These are phyloP conservation scores for Quercus alba DNA, from an alignment of 306 rosid genomes.

Conservation along the genomic window DNA sequence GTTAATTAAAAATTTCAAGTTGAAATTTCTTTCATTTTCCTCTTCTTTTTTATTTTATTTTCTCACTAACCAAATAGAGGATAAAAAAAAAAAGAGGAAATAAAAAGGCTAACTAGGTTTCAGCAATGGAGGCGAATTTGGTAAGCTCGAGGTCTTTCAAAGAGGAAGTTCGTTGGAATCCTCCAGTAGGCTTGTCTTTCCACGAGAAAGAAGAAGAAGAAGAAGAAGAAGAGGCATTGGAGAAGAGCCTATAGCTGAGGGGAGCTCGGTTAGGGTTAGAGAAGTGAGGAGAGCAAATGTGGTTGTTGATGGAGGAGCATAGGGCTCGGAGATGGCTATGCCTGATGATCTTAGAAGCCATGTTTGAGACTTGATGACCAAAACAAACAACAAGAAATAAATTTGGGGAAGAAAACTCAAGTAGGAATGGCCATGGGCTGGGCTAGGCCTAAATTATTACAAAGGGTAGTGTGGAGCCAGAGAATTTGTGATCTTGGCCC, in stretches of 20 bases:
- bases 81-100: not conserved
- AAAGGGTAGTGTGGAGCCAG: too few species aligned
- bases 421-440: too few species aligned
- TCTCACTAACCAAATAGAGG: not conserved
- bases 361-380: not conserved
- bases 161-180: conserved; percentile 34
- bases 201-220: not conserved
- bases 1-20: too few species aligned
- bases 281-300: not conserved
- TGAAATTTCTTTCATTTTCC: not conserved
- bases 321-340: conserved; percentile 36
- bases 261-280: not conserved
- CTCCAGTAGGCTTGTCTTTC: too few species aligned
- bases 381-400: not conserved
- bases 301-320: not conserved
- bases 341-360: conserved; percentile 39
- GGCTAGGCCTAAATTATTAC: too few species aligned
- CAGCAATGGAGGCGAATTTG: conserved; percentile 72
- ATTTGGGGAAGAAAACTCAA: not conserved
- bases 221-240: conserved; percentile 20
- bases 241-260: conserved; percentile 34
- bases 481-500: too few species aligned
- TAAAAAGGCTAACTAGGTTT: conserved; percentile 54
- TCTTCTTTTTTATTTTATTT: not conserved
- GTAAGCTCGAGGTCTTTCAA: conserved; percentile 61